Evolutionary conservation across 164 flowering plant genomes (phyloP), one percentile per base, ranked within the genome.

Genomic region (Euptelea pleiosperma): DNA sequence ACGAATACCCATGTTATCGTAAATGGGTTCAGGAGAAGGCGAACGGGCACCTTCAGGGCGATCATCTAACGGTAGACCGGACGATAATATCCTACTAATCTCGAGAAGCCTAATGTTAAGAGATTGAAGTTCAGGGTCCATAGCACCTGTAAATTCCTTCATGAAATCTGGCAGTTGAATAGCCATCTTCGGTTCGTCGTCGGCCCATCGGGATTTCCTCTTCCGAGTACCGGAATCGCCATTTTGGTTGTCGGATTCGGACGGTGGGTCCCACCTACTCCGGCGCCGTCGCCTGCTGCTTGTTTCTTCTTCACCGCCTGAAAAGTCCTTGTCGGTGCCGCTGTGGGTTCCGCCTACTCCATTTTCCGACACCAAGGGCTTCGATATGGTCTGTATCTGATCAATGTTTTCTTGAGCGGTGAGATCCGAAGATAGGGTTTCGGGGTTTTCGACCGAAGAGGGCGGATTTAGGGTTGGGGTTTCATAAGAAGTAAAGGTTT

Each of bases 11-110:
- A 82, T 73, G 60, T 89, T 89, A 74, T 89, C 98, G 57, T 92
- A 92, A 10, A 92, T 58, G 0, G 98, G 98, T 68, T 92, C 96
- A 0, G 98, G 98, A 0, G 98, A 92, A 54, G 96, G 98, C 6
- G 96, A 89, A 31, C 98, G 71, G 21, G 82, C 85, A 0, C 93
- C 93, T 57, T 92, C 98, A 8, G 98, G 96, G 6, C 95, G 73
- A 64, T 92, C 98, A 61, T 92, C 98, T 37, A 89, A 75, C 1
- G 85, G 81, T 63, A 82, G 29, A 16, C 89, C 89, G 8, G 95
- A 84, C 22, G 85, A 84, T 54, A 92, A 57, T 71, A 84, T 72
- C 5, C 96, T 61, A 73, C 77, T 85, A 53, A 92, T 87, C 48
- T 89, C 98, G 25, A 92, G 70, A 14, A 92, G 73, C 63, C 96